Conservation (phyloP, 805 yeast species). For the Myxozyma monticola region DNA sequence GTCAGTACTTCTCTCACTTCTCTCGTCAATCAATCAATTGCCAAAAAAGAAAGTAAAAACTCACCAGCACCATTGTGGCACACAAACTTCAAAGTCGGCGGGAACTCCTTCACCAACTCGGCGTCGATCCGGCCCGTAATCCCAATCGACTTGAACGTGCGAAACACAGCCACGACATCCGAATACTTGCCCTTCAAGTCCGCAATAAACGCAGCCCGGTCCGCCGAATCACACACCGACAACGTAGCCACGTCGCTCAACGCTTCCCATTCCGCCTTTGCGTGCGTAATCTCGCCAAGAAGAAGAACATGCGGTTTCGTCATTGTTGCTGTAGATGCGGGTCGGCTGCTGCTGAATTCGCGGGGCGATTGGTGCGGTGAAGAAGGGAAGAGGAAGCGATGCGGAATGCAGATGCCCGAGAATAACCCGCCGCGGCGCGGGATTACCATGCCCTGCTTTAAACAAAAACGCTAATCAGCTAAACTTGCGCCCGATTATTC, state of each 20-base stretch:
- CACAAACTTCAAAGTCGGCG: conserved; percentile 52
- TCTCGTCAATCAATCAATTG: not conserved
- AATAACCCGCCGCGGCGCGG: too few species aligned
- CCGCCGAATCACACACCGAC: conserved; percentile 23
- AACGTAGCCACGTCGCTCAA: conserved; percentile 41
- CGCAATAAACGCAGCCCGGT: conserved; percentile 43
- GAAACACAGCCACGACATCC: conserved; percentile 46
- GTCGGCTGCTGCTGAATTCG: not conserved
- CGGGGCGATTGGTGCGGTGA: too few species aligned
- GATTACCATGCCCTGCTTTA: too few species aligned
- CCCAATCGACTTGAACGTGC: conserved; percentile 55
- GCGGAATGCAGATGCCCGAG: too few species aligned
- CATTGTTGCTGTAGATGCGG: conserved; percentile 13
- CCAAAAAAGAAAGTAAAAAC: not conserved
- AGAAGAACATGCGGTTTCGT: conserved; percentile 61
- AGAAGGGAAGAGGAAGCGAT: too few species aligned
- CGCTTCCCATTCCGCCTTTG: conserved; percentile 66
- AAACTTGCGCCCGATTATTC: too few species aligned
- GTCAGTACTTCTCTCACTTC: not conserved
- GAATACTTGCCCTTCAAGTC: conserved; percentile 47
- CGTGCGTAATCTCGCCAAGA: conserved; percentile 61
- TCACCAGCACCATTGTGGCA: conserved; percentile 66
- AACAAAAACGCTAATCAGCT: too few species aligned
- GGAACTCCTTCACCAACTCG: conserved; percentile 57
- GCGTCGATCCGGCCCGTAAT: conserved; percentile 66